Percentiles rank a stretch among this genome's conserved stretches.
These are phyloP conservation scores for Pistacia vera DNA, from an alignment of 345 rosid genomes.

Conservation along the genomic window DNA sequence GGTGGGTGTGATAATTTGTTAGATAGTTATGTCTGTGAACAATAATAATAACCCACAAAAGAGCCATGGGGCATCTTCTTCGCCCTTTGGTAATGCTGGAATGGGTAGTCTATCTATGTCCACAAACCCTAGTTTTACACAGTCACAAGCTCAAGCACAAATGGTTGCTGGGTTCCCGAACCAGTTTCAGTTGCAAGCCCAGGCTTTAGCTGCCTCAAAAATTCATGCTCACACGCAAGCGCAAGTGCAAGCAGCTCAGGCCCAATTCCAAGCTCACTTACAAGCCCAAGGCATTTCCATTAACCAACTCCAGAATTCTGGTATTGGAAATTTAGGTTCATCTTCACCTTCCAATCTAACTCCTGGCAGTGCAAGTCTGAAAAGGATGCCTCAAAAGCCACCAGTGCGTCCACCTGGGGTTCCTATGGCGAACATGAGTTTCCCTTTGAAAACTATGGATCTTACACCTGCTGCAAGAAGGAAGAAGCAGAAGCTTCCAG, in stretches of 20 bases:
- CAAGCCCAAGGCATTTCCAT: constrained; percentile 71
- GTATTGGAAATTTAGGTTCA: constrained; percentile 62
- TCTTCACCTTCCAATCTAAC: constrained; percentile 68
- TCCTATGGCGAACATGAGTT: constrained; percentile 54
- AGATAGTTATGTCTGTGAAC: constrained; percentile 52
- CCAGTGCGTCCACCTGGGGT: constrained; percentile 77
- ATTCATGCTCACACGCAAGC: constrained; percentile 51
- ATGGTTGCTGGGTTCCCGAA: constrained; percentile 56
- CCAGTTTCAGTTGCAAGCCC: constrained; percentile 79
- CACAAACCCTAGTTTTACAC: constrained; percentile 58
- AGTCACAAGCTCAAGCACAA: constrained; percentile 52
- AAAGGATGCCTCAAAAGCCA: constrained; percentile 74
- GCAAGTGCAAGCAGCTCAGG: constrained; percentile 66
- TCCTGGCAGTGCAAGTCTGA: constrained; percentile 58
- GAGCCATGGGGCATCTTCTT: constrained; percentile 62
- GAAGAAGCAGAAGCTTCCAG: constrained; percentile 96
- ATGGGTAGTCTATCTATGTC: constrained; percentile 59
- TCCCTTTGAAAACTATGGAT: constrained; percentile 84
- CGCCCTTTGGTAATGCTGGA: constrained; percentile 80
- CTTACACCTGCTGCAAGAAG: constrained; percentile 72
- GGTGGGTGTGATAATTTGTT: not conserved
- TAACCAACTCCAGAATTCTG: constrained; percentile 57
- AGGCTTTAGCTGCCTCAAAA: constrained; percentile 55
- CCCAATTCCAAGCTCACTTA: constrained; percentile 80
- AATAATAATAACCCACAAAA: constrained; percentile 62